Percentiles rank a stretch among this genome's conserved stretches.
Conservation (phyloP, 2,329 filamentous ascomycete species). For the Lithohypha guttulata region DNA sequence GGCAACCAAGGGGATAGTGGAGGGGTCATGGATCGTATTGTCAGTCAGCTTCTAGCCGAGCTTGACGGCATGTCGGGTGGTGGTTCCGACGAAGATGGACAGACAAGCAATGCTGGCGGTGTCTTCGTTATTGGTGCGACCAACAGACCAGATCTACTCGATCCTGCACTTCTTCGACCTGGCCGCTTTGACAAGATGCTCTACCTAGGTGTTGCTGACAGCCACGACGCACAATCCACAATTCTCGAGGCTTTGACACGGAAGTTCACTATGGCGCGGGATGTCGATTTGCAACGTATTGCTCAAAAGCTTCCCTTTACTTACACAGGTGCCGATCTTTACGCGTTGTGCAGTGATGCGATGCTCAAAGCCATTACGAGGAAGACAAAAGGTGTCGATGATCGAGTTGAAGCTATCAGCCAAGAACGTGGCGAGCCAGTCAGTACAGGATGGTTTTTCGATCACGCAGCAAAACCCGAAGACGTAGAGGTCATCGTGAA, state of each 20-base stretch:
- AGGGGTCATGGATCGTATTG: constrained; percentile 96
- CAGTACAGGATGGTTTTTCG: constrained; percentile 89
- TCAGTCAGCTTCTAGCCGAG: constrained; percentile 87
- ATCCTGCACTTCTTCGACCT: constrained; percentile 77
- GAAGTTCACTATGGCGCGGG: constrained; percentile 79
- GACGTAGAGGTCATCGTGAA: constrained; percentile 81
- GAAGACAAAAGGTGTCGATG: constrained; percentile 72
- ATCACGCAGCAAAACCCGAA: constrained; percentile 71
- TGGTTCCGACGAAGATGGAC: constrained; percentile 34
- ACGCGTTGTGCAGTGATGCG: constrained; percentile 90
- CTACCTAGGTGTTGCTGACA: constrained; percentile 91
- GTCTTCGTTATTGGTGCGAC: constrained; percentile 97
- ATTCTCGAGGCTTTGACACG: constrained; percentile 89
- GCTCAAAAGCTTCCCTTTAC: constrained; percentile 78
- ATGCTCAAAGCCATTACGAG: constrained; percentile 98
- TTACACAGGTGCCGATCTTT: constrained; percentile 94
- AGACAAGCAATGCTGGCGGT: constrained; percentile 47
- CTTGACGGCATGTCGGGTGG: constrained; percentile 88
- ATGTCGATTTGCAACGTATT: constrained; percentile 63
- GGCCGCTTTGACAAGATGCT: constrained; percentile 98
- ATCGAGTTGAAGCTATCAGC: constrained; percentile 59
- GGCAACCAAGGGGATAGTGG: constrained; percentile 96
- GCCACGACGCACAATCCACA: constrained; percentile 88
- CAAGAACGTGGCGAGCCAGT: constrained; percentile 39
- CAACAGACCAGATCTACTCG: constrained; percentile 84